phyloP scores from a whole-genome alignment of 2,329 filamentous ascomycete species.

The Penicillium psychrosexuale region DNA sequence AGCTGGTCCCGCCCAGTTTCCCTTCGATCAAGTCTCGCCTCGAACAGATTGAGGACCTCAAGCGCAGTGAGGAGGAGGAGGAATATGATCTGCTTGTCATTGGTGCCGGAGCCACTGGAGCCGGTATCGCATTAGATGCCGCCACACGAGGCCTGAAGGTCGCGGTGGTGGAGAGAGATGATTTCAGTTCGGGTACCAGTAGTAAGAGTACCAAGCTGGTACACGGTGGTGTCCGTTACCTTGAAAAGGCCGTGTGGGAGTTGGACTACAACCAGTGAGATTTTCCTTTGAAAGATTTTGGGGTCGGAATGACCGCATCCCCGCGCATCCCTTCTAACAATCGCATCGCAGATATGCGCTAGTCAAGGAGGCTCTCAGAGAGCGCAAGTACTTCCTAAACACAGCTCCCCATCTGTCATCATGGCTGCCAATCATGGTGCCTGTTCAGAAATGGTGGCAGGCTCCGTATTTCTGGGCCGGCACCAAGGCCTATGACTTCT shows the following conservation, averaged over 20 bases:
- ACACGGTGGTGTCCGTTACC: conserved; percentile 77
- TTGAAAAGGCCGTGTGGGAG: conserved; percentile 84
- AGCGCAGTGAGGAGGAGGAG: conserved; percentile 45
- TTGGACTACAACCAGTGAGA: conserved; percentile 74
- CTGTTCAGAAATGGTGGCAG: conserved; percentile 79
- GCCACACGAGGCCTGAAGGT: conserved; percentile 76
- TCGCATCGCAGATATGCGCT: conserved; percentile 54
- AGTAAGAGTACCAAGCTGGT: conserved; percentile 87
- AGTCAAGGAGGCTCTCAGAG: conserved; percentile 75
- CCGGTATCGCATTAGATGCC: conserved; percentile 77
- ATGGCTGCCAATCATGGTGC: conserved; percentile 81
- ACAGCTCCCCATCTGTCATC: conserved; percentile 77
- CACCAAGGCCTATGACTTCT: conserved; percentile 77
- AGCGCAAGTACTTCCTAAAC: conserved; percentile 78
- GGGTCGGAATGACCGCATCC: neutral
- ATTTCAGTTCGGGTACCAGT: conserved; percentile 78
- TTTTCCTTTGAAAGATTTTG: neutral
- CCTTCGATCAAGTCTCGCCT: conserved; percentile 50
- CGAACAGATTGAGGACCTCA: conserved; percentile 53
- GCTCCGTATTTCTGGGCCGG: conserved; percentile 69
- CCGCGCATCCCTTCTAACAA: conserved; percentile 4
- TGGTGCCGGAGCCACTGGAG: conserved; percentile 74
- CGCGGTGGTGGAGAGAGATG: conserved; percentile 76
- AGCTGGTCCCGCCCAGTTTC: conserved; percentile 54
- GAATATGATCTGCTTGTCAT: conserved; percentile 76